Base-by-base conservation (phyloP, 148 eudicot species). In the Fallopia convolvulus region DNA sequence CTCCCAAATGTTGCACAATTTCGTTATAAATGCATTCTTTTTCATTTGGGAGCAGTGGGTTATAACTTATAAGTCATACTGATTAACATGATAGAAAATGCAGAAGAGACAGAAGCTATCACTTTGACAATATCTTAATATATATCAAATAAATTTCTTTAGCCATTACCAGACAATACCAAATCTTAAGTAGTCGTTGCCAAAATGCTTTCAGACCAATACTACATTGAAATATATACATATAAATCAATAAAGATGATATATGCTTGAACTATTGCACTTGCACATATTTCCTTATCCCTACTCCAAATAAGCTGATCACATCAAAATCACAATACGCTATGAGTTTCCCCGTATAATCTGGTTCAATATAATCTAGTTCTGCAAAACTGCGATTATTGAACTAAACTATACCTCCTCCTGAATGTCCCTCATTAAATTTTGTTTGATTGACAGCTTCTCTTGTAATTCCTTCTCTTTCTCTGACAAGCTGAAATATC, bases 391-490 rank as follows among this genome's bases (percentile, higher is more conserved):
- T 36, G 20, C 17, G 36, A 68, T 68, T 68, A 68, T 7, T 44
- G 50, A 44, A 65, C 18, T 60, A 65, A 75, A 53, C 3, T 79
- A 26, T 80, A 93, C 99, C 94, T 91, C 83, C n/a, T 72, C 79
- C 32, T 44, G 23, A n/a, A 91, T 82, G 78, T 70, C 84, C 77
- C 47, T 80, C 17, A 88, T 79, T 71, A 89, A 93, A 55, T 89
- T 85, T 75, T 40, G 82, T 77, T 55, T 81, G 33, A 72, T 52
- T 5, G 42, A 39, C 55, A 85, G 42, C 77, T 77, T 74, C 40
- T 85, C 87, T 10, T 63, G 48, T 81, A 95, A 79, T 65, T 80
- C 77, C 56, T 85, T 83, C 80, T 86, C 97, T 52, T 88, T 89
- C 21, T 90, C 83, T 79, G 84, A 88, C 83, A 87, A 79, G 78